These are phyloP conservation scores for Kalmusia sp. DNA, from an alignment of 2,329 filamentous ascomycete species.

Conservation along the genomic window DNA sequence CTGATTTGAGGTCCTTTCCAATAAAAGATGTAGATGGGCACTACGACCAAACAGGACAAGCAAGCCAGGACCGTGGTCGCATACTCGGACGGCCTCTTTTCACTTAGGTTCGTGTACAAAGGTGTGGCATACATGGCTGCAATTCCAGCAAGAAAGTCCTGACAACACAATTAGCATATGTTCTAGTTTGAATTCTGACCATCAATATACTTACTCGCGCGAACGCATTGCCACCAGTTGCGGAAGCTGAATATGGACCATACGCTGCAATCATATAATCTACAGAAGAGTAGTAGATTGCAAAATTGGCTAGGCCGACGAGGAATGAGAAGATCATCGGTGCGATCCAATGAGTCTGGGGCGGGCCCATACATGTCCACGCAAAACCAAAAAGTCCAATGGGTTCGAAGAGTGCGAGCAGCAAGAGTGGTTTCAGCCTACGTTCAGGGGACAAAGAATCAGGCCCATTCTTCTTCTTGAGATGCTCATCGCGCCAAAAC, in stretches of 20 bases:
- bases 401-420: constrained; percentile 63
- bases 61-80: constrained; percentile 62
- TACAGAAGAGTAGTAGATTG: constrained; percentile 77
- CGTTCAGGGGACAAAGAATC: constrained; percentile 63
- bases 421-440: constrained; percentile 70
- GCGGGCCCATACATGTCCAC: constrained; percentile 69
- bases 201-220: constrained; percentile 51
- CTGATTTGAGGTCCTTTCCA: constrained; percentile 63
- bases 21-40: constrained; percentile 53
- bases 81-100: constrained; percentile 53
- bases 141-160: constrained; percentile 74
- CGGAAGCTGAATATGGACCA: constrained; percentile 74
- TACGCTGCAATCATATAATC: constrained; percentile 81
- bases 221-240: constrained; percentile 78
- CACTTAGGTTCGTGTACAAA: constrained; percentile 50
- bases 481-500: constrained; percentile 51
- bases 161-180: not conserved
- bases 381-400: constrained; percentile 75
- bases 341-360: constrained; percentile 69
- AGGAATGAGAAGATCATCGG: constrained; percentile 69
- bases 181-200: not conserved
- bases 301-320: constrained; percentile 73
- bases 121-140: constrained; percentile 72
- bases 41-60: constrained; percentile 53
- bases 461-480: constrained; percentile 43